Conservation (phyloP, 1,284 basidiomycete genomes). For the Trichosporon coremiiforme region DNA sequence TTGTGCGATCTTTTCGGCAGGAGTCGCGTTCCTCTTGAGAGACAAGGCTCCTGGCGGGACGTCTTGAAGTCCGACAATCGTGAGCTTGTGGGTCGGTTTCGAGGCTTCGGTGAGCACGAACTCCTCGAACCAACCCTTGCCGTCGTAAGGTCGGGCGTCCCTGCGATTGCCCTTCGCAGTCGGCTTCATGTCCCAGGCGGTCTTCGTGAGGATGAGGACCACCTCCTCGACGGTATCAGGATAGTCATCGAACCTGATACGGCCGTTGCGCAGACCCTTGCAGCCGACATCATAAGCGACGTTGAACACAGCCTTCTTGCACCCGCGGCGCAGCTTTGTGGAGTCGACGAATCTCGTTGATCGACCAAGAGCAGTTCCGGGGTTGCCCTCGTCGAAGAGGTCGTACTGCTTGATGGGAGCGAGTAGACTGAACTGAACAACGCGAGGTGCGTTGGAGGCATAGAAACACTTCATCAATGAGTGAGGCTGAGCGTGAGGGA, state of each 20-base stretch:
- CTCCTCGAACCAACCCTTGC: slow-evolving; percentile 1
- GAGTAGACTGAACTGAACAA: neutral
- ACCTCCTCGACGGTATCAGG: neutral
- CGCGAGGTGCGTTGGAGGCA: neutral
- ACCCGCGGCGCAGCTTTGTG: neutral
- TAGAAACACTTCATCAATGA: neutral
- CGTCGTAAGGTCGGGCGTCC: neutral
- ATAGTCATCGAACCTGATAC: neutral
- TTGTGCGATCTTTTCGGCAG: neutral
- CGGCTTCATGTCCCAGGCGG: neutral
- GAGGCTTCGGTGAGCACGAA: neutral
- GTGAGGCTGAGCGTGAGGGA: neutral
- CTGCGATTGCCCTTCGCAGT: neutral
- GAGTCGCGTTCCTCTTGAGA: neutral
- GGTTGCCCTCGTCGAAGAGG: neutral
- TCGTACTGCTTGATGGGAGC: neutral
- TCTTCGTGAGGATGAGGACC: neutral
- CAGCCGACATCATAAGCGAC: slow-evolving; percentile 2
- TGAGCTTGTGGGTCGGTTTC: neutral
- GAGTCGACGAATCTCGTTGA: neutral
- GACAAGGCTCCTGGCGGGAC: neutral
- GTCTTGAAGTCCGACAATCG: neutral
- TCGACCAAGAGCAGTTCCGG: neutral
- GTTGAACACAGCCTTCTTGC: neutral
- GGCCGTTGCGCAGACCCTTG: neutral